Base-by-base conservation (phyloP, 2,329 filamentous ascomycete genomes). In the Aspergillus udagawae region DNA sequence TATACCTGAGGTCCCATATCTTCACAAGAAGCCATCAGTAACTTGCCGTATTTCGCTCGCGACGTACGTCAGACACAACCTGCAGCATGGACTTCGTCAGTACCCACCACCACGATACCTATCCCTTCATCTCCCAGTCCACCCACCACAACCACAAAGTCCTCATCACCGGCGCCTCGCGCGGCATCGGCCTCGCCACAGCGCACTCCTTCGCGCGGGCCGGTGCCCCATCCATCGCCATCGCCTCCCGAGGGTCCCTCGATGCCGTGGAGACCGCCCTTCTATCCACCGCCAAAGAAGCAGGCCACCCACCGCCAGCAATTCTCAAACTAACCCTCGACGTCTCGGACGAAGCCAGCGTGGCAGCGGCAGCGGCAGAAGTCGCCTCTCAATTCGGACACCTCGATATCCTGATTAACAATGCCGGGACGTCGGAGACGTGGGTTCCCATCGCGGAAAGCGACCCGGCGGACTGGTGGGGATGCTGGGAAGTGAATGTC, bases 111-210 rank as follows among this genome's bases (percentile, higher is more conserved):
- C 67, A 63, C 53, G 71, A 74, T 45, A 73, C 69, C 9, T 74
- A 74, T 52, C 67, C 71, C 3, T 65, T 60, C 7, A 73, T 73
- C 21, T 67, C 32, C 14, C 32, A 71, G 52, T 53, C 70, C 64
- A 49, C 12, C 6, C 68, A 72, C 23, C 63, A 61, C 12, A 51
- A 71, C 49, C 51, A 73, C 12, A 66, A 54, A 17, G 70, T 76
- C 25, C 71, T 77, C 54, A 67, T 77, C 53, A 75, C 64, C 23
- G 75, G 75, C 4, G 75, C 72, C 2, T 68, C 68, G 4, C 67
- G 66, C 14, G 74, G 74, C 8, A 58, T 75, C 12, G 75, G 75
- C 3, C 66, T 62, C 48, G 68, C 70, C 29, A 74, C 74, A 25
- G 73, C 71, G 9, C 70, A 69, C 41, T 65, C 67, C 4, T 70